Conservation (phyloP, 768 basidiomycete species). For the Kwoniella sp. region DNA sequence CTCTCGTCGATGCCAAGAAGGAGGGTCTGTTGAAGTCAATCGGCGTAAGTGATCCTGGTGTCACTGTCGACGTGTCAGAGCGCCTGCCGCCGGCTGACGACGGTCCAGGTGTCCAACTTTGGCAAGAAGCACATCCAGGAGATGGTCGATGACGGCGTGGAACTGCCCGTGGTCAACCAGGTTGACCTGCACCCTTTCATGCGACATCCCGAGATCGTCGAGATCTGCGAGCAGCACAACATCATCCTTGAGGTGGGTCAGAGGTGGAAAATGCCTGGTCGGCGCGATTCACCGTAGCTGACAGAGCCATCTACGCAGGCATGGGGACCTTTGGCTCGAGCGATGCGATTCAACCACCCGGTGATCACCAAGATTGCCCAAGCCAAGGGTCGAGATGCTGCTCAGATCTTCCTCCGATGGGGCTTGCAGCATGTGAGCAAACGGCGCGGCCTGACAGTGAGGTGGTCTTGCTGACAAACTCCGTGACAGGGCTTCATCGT, state of each 20-base stretch:
- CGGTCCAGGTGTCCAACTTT: constrained; percentile 44
- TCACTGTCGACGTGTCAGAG: not conserved
- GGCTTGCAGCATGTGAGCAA: constrained; percentile 65
- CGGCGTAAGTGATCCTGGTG: constrained; percentile 61
- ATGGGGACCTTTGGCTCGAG: constrained; percentile 69
- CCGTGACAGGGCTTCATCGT: constrained; percentile 49
- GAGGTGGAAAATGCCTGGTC: too few relatives aligned
- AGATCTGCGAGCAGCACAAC: constrained; percentile 57
- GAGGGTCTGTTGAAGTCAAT: constrained; percentile 60
- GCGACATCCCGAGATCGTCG: constrained; percentile 62
- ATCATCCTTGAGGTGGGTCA: constrained; percentile 62
- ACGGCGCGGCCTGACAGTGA: not conserved
- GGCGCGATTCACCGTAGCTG: too few relatives aligned
- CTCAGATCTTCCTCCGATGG: constrained; percentile 79
- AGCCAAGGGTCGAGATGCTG: constrained; percentile 57
- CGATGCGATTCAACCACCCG: constrained; percentile 62
- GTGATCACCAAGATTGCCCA: constrained; percentile 54
- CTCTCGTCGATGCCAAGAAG: constrained; percentile 62
- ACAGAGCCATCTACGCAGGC: constrained; percentile 53
- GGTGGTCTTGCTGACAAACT: not conserved
- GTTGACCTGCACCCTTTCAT: constrained; percentile 65
- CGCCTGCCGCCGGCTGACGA: not conserved
- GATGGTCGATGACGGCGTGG: constrained; percentile 53
- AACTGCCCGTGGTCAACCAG: constrained; percentile 62
- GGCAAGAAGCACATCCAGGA: constrained; percentile 63